Evolutionary conservation across 2,329 filamentous ascomycete species (phyloP).

Genomic region (Aureobasidium sp.): DNA sequence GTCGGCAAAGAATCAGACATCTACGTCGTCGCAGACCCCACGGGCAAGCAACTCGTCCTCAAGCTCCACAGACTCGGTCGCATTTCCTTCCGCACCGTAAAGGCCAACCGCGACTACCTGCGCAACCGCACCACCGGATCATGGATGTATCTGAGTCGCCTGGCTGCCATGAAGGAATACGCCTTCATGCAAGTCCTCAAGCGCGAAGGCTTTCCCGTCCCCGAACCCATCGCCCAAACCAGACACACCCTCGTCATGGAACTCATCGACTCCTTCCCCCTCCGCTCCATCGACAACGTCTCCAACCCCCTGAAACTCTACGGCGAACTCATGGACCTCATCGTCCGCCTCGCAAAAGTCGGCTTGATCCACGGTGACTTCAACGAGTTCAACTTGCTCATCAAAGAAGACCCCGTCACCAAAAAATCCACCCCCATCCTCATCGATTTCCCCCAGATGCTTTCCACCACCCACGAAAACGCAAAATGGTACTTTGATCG

Average conservation of each 20-base stretch:
- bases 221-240: constrained; percentile 78
- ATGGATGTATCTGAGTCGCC: constrained; percentile 96
- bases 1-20: constrained; percentile 98
- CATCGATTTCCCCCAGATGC: constrained; percentile 98
- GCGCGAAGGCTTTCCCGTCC: constrained; percentile 81
- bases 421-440: constrained; percentile 57
- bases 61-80: constrained; percentile 95
- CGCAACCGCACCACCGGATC: constrained; percentile 69
- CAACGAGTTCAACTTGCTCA: constrained; percentile 97
- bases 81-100: constrained; percentile 94
- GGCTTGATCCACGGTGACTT: constrained; percentile 96
- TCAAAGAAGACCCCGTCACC: constrained; percentile 57
- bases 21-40: constrained; percentile 77
- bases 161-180: constrained; percentile 89
- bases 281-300: constrained; percentile 78
- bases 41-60: constrained; percentile 68
- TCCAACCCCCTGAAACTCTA: constrained; percentile 81
- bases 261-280: constrained; percentile 81
- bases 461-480: constrained; percentile 87
- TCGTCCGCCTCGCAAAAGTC: constrained; percentile 72
- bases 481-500: constrained; percentile 97
- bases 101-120: constrained; percentile 91
- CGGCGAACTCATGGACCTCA: constrained; percentile 78
- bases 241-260: constrained; percentile 96
- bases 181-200: constrained; percentile 85